Percentiles rank a stretch among this genome's conserved stretches.
These are phyloP conservation scores for Linderniella brevidens DNA, from an alignment of 257 asterid species.

Conservation along the genomic window DNA sequence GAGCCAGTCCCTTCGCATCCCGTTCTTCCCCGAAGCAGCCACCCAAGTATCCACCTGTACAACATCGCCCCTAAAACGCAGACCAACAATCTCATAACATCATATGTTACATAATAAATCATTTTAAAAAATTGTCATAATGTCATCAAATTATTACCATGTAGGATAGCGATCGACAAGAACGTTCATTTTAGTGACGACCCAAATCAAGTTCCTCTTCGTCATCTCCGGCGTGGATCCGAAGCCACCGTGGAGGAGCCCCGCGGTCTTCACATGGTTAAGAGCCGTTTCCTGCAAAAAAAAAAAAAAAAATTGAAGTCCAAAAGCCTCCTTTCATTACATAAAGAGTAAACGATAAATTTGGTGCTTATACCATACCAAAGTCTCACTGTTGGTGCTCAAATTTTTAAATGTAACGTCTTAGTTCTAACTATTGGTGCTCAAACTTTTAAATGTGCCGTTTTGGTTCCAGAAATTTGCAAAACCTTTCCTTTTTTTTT, in stretches of 20 bases:
- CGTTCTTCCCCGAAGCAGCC: slow-evolving; percentile 92
- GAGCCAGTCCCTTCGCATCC: slow-evolving; percentile 98
- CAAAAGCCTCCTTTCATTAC: background rate
- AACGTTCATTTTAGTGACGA: slow-evolving; percentile 90
- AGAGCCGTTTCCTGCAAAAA: slow-evolving; percentile 78
- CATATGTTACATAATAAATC: background rate
- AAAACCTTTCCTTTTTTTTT: too few relatives aligned
- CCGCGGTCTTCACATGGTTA: slow-evolving; percentile 76
- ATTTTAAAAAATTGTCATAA: background rate
- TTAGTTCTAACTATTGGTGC: too few relatives aligned
- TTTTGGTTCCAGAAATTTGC: too few relatives aligned
- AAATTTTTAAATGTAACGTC: too few relatives aligned
- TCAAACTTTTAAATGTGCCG: too few relatives aligned
- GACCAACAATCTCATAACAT: background rate
- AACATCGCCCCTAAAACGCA: slow-evolving; percentile 71
- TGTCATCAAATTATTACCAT: slow-evolving; percentile 37
- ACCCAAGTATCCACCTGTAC: slow-evolving; percentile 97
- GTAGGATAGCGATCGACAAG: slow-evolving; percentile 82
- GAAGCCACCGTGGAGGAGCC: slow-evolving; percentile 84
- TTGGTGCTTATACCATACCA: too few relatives aligned
- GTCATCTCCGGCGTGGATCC: slow-evolving; percentile 97
- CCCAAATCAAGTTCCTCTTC: slow-evolving; percentile 83
- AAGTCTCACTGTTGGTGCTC: too few relatives aligned
- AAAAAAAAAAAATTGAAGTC: background rate
- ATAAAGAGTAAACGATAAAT: too few relatives aligned